These are phyloP conservation scores for Termitomyces eurrhizus DNA, from an alignment of 768 basidiomycete genomes.

Conservation along the genomic window DNA sequence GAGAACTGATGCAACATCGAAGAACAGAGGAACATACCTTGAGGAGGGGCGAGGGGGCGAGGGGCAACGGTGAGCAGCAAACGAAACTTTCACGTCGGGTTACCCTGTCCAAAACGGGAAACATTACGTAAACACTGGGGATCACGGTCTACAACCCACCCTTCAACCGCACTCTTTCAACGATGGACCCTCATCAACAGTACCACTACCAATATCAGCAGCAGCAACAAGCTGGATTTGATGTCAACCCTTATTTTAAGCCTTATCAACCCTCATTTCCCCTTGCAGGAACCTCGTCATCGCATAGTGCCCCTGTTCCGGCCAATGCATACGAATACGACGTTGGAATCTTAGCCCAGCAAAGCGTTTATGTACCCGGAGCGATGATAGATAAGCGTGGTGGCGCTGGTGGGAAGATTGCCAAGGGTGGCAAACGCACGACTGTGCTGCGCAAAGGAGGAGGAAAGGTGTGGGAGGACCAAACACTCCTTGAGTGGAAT, in stretches of 20 bases:
- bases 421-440: conserved; percentile 86
- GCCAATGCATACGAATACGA: conserved; percentile 93
- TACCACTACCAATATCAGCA: conserved; percentile 49
- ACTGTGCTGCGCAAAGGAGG: conserved; percentile 95
- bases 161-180: not conserved
- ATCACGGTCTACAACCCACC: not conserved
- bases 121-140: conserved; percentile 24
- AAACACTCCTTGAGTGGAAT: conserved; percentile 96
- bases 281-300: conserved; percentile 57
- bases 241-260: conserved; percentile 80
- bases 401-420: conserved; percentile 79
- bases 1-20: not conserved
- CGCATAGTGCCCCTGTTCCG: conserved; percentile 75
- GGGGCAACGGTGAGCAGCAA: conserved; percentile 22
- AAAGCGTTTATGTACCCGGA: conserved; percentile 89
- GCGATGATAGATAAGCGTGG: conserved; percentile 88
- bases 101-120: conserved; percentile 11
- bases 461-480: conserved; percentile 98
- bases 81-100: conserved; percentile 7
- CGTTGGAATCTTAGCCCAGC: conserved; percentile 85
- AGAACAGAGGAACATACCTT: conserved; percentile 32
- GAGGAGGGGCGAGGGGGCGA: conserved; percentile 29
- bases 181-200: conserved; percentile 43
- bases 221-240: conserved; percentile 49
- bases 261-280: conserved; percentile 74